These are phyloP conservation scores for Diaporthe citri DNA, from an alignment of 2,329 filamentous ascomycete species.

Conservation along the genomic window DNA sequence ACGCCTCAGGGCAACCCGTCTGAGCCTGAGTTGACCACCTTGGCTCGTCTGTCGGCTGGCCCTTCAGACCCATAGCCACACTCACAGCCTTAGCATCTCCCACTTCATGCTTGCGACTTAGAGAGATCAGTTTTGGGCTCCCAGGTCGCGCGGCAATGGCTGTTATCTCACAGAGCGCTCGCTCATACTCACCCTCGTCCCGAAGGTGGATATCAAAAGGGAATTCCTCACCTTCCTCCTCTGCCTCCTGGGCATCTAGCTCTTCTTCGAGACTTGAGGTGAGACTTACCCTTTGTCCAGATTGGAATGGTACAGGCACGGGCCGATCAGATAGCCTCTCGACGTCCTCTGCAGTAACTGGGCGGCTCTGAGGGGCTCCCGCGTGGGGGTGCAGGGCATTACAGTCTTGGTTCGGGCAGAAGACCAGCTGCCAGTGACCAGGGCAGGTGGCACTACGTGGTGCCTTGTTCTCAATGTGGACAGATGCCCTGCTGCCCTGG, in stretches of 20 bases:
- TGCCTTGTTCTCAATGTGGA: too few species aligned
- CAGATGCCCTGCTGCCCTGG: not conserved
- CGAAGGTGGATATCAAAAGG: not conserved
- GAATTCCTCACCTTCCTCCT: not conserved
- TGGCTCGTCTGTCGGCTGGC: not conserved
- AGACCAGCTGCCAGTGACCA: slow-evolving; percentile 11
- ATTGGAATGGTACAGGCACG: not conserved
- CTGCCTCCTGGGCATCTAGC: not conserved
- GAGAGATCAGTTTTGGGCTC: not conserved
- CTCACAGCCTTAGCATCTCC: not conserved
- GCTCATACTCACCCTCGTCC: not conserved
- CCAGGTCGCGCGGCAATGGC: not conserved
- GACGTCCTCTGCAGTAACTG: not conserved
- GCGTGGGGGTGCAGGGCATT: not conserved
- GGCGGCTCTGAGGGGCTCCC: not conserved
- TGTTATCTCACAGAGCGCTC: not conserved
- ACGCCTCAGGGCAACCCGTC: not conserved
- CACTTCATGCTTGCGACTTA: not conserved
- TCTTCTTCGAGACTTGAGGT: not conserved
- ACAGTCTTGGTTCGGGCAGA: slow-evolving; percentile 5
- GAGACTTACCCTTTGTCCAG: not conserved
- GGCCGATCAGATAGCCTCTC: not conserved
- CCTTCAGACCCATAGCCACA: not conserved
- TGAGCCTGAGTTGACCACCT: slow-evolving; percentile 21
- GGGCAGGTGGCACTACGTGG: not conserved